These are phyloP conservation scores for Lipomyces starkeyi DNA, from an alignment of 805 yeast species.

Conservation along the genomic window DNA sequence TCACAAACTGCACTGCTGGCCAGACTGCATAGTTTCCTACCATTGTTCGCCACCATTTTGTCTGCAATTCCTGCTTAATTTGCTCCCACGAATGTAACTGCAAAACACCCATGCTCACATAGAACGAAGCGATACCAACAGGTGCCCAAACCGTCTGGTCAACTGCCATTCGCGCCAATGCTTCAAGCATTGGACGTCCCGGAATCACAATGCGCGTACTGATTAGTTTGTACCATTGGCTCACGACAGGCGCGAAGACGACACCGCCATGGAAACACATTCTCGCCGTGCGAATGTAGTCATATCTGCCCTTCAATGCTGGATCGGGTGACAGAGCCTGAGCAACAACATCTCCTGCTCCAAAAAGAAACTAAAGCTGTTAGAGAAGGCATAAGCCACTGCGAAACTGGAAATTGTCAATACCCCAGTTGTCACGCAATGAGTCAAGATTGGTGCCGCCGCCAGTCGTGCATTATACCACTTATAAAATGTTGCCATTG, in stretches of 20 bases:
- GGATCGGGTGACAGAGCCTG: conserved; percentile 57
- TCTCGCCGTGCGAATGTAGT: conserved; percentile 62
- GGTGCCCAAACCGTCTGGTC: conserved; percentile 87
- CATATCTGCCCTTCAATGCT: conserved; percentile 47
- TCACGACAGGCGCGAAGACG: conserved; percentile 77
- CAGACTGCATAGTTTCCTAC: conserved; percentile 76
- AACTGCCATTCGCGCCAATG: conserved; percentile 58
- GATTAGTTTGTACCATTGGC: conserved; percentile 55
- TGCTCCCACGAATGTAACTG: conserved; percentile 57
- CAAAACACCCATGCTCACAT: conserved; percentile 66
- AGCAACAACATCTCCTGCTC: conserved; percentile 76
- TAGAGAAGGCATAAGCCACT: neutral
- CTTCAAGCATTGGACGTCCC: conserved; percentile 44
- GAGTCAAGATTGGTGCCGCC: conserved; percentile 32
- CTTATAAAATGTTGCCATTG: conserved; percentile 29
- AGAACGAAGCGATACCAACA: conserved; percentile 69
- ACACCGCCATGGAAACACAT: conserved; percentile 74
- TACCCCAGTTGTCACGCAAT: conserved; percentile 31
- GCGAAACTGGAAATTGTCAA: no score
- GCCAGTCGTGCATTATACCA: conserved; percentile 33
- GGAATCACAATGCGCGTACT: conserved; percentile 30
- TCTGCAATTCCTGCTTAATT: conserved; percentile 45
- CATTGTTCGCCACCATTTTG: conserved; percentile 66
- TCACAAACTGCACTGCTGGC: conserved; percentile 75
- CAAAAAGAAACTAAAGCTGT: conserved; percentile 54